Base-by-base conservation (phyloP, 225 moss, liverwort and hornwort species). In the Lunularia cruciata region DNA sequence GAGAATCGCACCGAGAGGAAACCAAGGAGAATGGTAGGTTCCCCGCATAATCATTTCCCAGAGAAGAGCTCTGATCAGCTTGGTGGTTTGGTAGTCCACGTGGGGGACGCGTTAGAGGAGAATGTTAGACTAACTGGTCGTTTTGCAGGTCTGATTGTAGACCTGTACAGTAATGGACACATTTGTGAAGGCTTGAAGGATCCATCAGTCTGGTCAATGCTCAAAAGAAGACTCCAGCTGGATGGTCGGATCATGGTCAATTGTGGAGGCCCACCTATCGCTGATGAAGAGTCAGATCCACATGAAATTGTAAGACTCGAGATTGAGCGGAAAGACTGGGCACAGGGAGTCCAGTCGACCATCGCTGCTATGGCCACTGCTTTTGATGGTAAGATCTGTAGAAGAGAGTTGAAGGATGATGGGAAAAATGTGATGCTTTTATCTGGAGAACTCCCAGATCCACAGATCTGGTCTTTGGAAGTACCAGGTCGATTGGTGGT, bases 241-340 rank as follows among this genome's bases (percentile, higher is more conserved):
- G 68, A 69, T 16, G 86, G 86, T 0, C 76, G 81, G 32, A 73
- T 88, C 52, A 86, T 84, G 86, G 84, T 77, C 39, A 88, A 88
- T 35, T 88, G 88, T 63, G 77, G 35, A 32, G 82, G 77, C 58
- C 75, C 83, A 25, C 67, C 52, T 40, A 77, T 64, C 34, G 69
- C 55, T 3, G 57, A 63, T 68, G 63, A 64, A 19, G 59, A 59
- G 34, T n/a, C n/a, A n/a, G n/a, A n/a, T n/a, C 15, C 10, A 37
- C 38, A 49, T 15, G 59, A 13, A 58, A n/a, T n/a, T n/a, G n/a
- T n/a, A n/a, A n/a, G n/a, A n/a, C n/a, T n/a, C n/a, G 47, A 28
- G 46, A 33, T 47, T 9, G 11, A 68, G 6, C 78, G 60, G 10
- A 71, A 71, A 36, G 68, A 88, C 12, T 88, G 87, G 87, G 59